Evolutionary conservation across 345 rosid species (phyloP), one percentile per base, ranked within the genome.

Genomic region (Corymbia maculata): DNA sequence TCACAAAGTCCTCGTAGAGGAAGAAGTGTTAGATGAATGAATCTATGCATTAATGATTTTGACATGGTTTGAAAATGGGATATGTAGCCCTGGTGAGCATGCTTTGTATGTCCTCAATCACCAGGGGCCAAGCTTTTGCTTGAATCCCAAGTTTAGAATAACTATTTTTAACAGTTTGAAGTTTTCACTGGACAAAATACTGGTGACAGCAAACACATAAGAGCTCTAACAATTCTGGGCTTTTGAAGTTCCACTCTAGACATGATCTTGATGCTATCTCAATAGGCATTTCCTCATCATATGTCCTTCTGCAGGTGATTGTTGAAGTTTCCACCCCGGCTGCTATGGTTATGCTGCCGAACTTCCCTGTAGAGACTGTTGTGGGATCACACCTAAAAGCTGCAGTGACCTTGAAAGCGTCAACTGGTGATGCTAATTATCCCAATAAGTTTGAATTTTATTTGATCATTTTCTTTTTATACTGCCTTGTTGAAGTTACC

Each of bases 321-420:
- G 90, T 96, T 91, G 99, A 96, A 93, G 98, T 97, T 92, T 94
- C 98, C 64, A 82, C 92, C 82, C 99, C 98, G 17, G 92, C 96
- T 30, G 92, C 94, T 59, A 91, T 97, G 97, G 91, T 92, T 90
- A 95, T 97, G 98, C 92, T 95, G 89, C 99, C 91, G 88, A 91
- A 94, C 88, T 95, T 95, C 89, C 97, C 97, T 59, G 98, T 96
- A 51, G 98, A 97, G 95, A 93, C 95, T 86, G 94, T 94, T 89
- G 95, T 96, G 53, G 96, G 99, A 92, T 95, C 99, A 80, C 92
- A 94, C 91, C 94, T 97, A 88, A 90, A 90, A 91, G 96, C 97
- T 87, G 97, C 98, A 89, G 97, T 97, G 87, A 94, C 98, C 66
- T 91, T 97, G 97, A 95, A 94, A 92, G 90, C 96, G 86, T 89